A percentile compares a stretch with the other conserved stretches of the same genome.
Evolutionary conservation across 176 grass and related monocot species (phyloP).

Genomic region (Musa troglodytarum): DNA sequence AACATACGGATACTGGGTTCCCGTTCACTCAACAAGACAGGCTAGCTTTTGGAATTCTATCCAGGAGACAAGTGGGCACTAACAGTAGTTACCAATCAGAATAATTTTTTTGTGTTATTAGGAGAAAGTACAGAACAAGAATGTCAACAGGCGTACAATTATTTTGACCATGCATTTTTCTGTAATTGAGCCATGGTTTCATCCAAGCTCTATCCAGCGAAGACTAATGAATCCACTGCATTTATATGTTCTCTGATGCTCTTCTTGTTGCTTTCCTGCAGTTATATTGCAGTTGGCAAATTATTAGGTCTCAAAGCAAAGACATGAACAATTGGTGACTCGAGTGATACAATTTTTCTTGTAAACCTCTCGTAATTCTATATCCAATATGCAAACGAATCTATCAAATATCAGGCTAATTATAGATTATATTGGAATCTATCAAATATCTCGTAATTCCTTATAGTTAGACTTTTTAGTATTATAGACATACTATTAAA

Average conservation of each 20-base stretch:
- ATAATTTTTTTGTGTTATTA: neutral
- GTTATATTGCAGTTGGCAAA: too few species aligned
- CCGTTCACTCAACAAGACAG: neutral
- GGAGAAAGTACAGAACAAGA: neutral
- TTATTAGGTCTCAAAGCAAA: too few species aligned
- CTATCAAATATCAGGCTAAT: too few species aligned
- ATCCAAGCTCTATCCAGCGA: neutral
- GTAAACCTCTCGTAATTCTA: too few species aligned
- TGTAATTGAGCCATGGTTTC: neutral
- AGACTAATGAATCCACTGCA: neutral
- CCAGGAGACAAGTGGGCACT: neutral
- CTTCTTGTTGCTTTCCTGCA: neutral
- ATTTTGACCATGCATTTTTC: neutral
- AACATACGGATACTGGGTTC: neutral
- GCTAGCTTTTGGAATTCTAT: neutral
- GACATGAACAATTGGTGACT: too few species aligned
- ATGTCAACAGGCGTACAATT: neutral
- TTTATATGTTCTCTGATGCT: neutral
- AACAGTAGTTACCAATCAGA: neutral
- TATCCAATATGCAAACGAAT: too few species aligned
- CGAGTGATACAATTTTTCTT: too few species aligned
- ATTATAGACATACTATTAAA: too few species aligned
- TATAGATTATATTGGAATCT: too few species aligned
- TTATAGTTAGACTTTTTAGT: too few species aligned
- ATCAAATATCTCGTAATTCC: too few species aligned